These are phyloP conservation scores for Gossypium stocksii DNA, from an alignment of 345 rosid genomes.

Conservation along the genomic window DNA sequence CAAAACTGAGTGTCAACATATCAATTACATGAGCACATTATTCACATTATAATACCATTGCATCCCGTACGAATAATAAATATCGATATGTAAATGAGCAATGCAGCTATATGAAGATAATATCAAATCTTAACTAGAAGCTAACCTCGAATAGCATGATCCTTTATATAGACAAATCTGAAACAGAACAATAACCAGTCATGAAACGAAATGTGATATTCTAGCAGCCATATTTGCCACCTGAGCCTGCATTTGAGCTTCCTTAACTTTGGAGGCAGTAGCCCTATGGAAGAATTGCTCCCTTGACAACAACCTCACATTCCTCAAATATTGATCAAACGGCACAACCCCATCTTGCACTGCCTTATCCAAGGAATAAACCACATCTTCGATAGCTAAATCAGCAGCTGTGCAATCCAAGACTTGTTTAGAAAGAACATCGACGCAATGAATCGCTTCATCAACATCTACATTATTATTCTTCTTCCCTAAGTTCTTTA, in stretches of 20 bases:
- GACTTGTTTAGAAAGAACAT: conserved; percentile 69
- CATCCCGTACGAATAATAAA: conserved; percentile 1
- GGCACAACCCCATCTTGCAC: conserved; percentile 59
- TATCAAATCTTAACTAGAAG: conserved; percentile 14
- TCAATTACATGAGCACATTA: conserved; percentile 6
- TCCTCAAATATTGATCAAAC: conserved; percentile 84
- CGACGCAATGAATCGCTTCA: conserved; percentile 50
- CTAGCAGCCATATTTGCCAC: conserved; percentile 85
- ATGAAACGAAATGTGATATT: conserved; percentile 32
- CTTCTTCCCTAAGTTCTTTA: conserved; percentile 9
- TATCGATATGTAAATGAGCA: conserved; percentile 2
- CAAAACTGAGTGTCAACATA: conserved; percentile 2
- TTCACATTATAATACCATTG: background rate
- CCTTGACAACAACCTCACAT: conserved; percentile 78
- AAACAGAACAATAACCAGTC: conserved; percentile 6
- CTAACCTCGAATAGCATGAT: conserved; percentile 19
- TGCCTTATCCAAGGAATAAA: conserved; percentile 73
- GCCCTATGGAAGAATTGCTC: conserved; percentile 93
- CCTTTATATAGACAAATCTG: background rate
- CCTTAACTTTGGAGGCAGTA: conserved; percentile 66
- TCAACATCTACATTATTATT: conserved; percentile 48
- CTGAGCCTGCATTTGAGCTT: conserved; percentile 86
- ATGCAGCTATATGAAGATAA: background rate
- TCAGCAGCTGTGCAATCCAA: conserved; percentile 66
- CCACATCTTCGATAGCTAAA: conserved; percentile 79